Evolutionary conservation across 257 asterid species (phyloP), one percentile per base, ranked within the genome.

Genomic region (Solanum chmielewskii): DNA sequence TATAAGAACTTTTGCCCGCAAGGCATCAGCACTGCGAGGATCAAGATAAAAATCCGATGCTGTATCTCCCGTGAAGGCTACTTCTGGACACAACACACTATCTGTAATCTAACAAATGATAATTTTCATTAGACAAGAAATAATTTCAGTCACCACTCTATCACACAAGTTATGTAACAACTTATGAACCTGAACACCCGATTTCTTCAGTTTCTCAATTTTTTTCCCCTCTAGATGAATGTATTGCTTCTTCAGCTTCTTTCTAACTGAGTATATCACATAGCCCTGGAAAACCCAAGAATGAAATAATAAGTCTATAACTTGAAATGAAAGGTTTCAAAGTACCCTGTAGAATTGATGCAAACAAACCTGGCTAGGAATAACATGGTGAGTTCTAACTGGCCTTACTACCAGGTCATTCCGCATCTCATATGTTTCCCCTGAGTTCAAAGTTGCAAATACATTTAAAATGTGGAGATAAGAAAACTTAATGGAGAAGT

Each of bases 361-460:
- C 77, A 87, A 56, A 64, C 83, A 70, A 88, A 94, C 99, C 98
- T 97, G 99, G 91, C 99, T 97, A 86, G 94, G 59, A 86, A 97
- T 95, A 37, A 97, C 99, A 90, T 95, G 99, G 92, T 91, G 95
- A 37, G 99, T 97, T 89, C 76, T 94, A 90, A 97, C 93, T 85
- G 99, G 96, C 41, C 98, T 94, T 59, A 95, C 99, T 60, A 95
- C 96, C 88, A 97, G 93, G 90, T 97, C 98, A 86, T 95, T 95
- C 94, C 99, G 94, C 97, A 97, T n/a, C 91, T 95, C 99, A 93
- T 95, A 97, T 85, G 99, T 97, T 90, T 97, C 99, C 89, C 99
- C 99, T 97, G 94, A 86, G 69, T 31, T 78, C 25, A 73, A 59
- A 86, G 85, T 60, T 59, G 56, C 62, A 83, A 83, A 66, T 74